These are phyloP conservation scores for Candida golubevii DNA, from an alignment of 805 yeast genomes.

Conservation along the genomic window DNA sequence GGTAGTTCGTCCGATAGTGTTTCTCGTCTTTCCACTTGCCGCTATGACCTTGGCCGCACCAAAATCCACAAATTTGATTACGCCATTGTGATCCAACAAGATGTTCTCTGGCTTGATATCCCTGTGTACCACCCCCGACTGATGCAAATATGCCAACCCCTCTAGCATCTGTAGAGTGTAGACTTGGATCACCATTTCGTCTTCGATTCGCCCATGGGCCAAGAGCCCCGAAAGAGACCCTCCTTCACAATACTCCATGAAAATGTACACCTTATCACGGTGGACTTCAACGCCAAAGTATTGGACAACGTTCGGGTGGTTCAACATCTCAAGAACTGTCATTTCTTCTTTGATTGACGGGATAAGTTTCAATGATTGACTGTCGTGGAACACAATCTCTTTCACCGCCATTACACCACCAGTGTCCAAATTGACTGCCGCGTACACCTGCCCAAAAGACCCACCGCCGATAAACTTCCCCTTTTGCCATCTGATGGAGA, in stretches of 20 bases:
- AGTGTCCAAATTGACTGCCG: conserved; percentile 87
- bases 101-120: conserved; percentile 96
- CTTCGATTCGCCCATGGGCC: conserved; percentile 92
- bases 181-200: conserved; percentile 86
- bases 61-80: conserved; percentile 92
- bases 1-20: conserved; percentile 4
- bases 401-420: conserved; percentile 97
- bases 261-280: conserved; percentile 88
- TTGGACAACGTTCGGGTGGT: conserved; percentile 95
- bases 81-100: conserved; percentile 83
- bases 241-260: conserved; percentile 97
- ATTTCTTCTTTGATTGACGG: conserved; percentile 92
- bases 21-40: conserved; percentile 47
- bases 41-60: conserved; percentile 94
- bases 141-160: conserved; percentile 91
- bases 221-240: conserved; percentile 84
- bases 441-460: conserved; percentile 89
- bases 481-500: conserved; percentile 96
- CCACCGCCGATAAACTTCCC: conserved; percentile 94
- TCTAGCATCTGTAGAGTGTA: conserved; percentile 90
- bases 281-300: conserved; percentile 97
- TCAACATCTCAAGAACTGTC: conserved; percentile 91
- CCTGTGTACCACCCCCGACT: conserved; percentile 92
- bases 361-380: conserved; percentile 75
- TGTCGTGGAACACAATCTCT: conserved; percentile 86